A percentile compares a stretch with the other conserved stretches of the same genome.
These are phyloP conservation scores for Aspergillus affinis DNA, from an alignment of 495 filamentous ascomycete genomes.

Conservation along the genomic window DNA sequence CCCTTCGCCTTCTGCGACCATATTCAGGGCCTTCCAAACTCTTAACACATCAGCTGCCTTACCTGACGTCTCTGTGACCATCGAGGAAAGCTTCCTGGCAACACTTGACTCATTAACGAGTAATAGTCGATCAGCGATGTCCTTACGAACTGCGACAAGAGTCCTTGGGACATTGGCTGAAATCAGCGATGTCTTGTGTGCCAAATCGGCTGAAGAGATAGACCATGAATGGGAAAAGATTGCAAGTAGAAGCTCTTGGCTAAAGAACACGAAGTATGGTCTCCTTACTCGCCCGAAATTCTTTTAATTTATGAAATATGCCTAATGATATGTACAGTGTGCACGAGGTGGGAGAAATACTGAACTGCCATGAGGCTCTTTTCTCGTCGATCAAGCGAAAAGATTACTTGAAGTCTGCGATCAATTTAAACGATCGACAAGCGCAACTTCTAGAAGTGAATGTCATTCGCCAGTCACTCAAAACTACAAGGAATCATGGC, in stretches of 20 bases:
- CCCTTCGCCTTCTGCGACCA: constrained; percentile 60
- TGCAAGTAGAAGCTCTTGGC: constrained; percentile 66
- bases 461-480: constrained; percentile 68
- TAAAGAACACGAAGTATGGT: constrained; percentile 71
- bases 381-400: constrained; percentile 77
- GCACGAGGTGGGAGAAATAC: constrained; percentile 74
- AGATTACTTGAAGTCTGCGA: constrained; percentile 55
- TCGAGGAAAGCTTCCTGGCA: constrained; percentile 64
- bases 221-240: constrained; percentile 62
- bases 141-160: constrained; percentile 63
- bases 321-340: constrained; percentile 53
- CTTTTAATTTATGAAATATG: constrained; percentile 21
- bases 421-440: constrained; percentile 57
- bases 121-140: constrained; percentile 55
- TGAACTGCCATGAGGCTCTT: constrained; percentile 78
- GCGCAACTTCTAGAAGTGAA: constrained; percentile 72
- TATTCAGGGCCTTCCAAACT: constrained; percentile 78
- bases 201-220: constrained; percentile 57
- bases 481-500: constrained; percentile 72
- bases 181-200: constrained; percentile 70
- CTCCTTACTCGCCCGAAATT: neutral
- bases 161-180: constrained; percentile 78
- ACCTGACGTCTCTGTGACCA: constrained; percentile 43
- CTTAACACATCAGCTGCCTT: constrained; percentile 66
- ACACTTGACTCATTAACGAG: constrained; percentile 59